phyloP scores from a whole-genome alignment of 2,329 filamentous ascomycete genomes.

The Fusarium albidum region DNA sequence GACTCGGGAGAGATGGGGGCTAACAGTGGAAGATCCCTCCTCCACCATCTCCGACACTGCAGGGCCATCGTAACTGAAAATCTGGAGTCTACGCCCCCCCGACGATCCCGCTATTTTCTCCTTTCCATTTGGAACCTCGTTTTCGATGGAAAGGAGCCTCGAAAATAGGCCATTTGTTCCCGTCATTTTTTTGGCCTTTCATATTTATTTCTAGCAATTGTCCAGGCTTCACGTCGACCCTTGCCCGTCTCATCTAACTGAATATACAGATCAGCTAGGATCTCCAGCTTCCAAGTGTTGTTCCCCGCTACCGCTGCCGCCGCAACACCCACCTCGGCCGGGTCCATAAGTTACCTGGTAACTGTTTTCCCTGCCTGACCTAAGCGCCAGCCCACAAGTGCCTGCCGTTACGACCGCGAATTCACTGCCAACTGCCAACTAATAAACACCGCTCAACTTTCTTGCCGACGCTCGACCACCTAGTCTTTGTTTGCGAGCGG shows the following conservation, averaged over 20 bases:
- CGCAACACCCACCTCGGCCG: slow-evolving; percentile 28
- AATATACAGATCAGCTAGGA: slow-evolving; percentile 12
- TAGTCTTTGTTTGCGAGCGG: slow-evolving; percentile 8
- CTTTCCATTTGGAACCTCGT: slow-evolving; percentile 13
- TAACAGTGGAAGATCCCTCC: slow-evolving; percentile 32
- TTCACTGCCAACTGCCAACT: slow-evolving; percentile 3
- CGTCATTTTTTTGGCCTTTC: not conserved
- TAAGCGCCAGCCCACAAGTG: slow-evolving; percentile 8
- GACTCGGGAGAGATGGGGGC: slow-evolving; percentile 23
- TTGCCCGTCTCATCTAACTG: slow-evolving; percentile 2
- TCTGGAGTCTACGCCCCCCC: slow-evolving; percentile 31
- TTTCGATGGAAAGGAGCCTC: not conserved
- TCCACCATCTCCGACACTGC: slow-evolving; percentile 38
- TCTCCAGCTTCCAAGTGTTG: not conserved
- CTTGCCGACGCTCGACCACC: slow-evolving; percentile 16
- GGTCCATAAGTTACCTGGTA: slow-evolving; percentile 7
- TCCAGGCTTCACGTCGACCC: not conserved
- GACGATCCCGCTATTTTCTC: slow-evolving; percentile 27
- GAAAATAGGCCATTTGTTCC: not conserved
- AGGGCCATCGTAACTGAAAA: slow-evolving; percentile 28
- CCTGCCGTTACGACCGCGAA: slow-evolving; percentile 12
- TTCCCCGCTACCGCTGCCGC: slow-evolving; percentile 20
- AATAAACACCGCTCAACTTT: slow-evolving; percentile 7
- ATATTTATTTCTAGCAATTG: not conserved
- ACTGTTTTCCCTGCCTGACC: not conserved